Conservation (phyloP, 1,284 basidiomycete species). For the Austropuccinia psidii region DNA sequence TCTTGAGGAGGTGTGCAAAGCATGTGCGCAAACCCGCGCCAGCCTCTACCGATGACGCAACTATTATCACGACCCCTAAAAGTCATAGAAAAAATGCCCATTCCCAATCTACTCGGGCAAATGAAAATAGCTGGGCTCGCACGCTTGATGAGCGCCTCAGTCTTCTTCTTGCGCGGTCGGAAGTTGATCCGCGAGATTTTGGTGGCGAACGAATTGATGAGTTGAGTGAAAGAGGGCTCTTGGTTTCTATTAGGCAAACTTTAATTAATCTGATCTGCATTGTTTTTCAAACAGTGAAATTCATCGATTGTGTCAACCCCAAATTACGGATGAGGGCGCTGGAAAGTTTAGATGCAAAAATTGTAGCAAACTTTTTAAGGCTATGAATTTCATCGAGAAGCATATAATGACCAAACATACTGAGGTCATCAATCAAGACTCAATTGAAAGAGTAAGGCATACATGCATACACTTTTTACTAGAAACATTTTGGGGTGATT, state of each 20-base stretch:
- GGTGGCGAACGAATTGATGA: constrained; percentile 81
- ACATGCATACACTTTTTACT: background rate
- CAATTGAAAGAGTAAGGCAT: constrained; percentile 37
- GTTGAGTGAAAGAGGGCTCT: constrained; percentile 53
- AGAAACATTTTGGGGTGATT: background rate
- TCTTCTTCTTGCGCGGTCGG: constrained; percentile 63
- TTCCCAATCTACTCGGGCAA: constrained; percentile 40
- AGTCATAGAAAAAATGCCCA: constrained; percentile 53
- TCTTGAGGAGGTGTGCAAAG: constrained; percentile 83
- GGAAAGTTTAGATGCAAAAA: constrained; percentile 90
- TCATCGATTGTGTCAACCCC: constrained; percentile 63
- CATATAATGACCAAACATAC: constrained; percentile 45
- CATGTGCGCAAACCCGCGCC: constrained; percentile 58
- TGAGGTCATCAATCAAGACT: constrained; percentile 41
- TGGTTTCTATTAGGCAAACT: background rate
- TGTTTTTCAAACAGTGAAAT: constrained; percentile 58
- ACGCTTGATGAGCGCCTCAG: constrained; percentile 75
- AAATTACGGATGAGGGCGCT: constrained; percentile 86
- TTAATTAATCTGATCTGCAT: constrained; percentile 28
- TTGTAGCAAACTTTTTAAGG: constrained; percentile 91
- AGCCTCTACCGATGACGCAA: background rate
- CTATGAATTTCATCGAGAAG: constrained; percentile 87
- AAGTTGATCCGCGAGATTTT: constrained; percentile 72
- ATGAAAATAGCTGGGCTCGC: constrained; percentile 71
- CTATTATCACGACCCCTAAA: constrained; percentile 54